Evolutionary conservation across 352 stramenopile genomes (phyloP).

Genomic region (Globisporangium rhizosaccharum): DNA sequence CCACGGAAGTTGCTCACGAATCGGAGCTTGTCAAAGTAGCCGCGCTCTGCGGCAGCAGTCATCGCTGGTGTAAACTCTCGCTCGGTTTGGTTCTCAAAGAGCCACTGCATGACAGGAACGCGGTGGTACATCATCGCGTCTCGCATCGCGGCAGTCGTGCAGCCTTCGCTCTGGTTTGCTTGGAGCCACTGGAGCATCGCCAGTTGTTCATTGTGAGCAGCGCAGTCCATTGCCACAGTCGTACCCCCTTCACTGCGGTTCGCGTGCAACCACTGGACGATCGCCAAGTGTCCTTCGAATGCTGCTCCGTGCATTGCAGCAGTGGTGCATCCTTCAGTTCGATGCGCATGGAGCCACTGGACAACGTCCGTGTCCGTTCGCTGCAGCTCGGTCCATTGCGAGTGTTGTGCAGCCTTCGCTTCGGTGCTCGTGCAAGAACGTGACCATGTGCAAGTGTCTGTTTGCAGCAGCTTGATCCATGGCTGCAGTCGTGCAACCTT

Average conservation of each 20-base stretch:
- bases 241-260: background rate
- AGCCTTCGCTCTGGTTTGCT: background rate
- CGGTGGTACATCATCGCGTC: background rate
- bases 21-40: background rate
- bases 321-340: background rate
- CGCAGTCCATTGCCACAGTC: background rate
- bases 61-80: background rate
- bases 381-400: background rate
- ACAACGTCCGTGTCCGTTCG: background rate
- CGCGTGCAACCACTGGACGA: background rate
- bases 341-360: background rate
- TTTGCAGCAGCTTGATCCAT: background rate
- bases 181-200: background rate
- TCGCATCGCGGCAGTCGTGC: background rate
- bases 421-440: background rate
- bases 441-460: background rate
- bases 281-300: background rate
- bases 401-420: background rate
- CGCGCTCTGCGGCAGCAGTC: background rate
- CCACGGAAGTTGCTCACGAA: background rate
- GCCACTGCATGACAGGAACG: background rate
- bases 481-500: background rate
- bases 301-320: background rate
- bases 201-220: background rate
- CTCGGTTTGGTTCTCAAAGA: background rate